Conservation (phyloP, 306 rosid genomes). For the apple (Malus domestica) region ASM211411v1 NC_041789.1:13786501-13787000, state of each 20-base stretch:
- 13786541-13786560: no score
- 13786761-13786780: background rate
- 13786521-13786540: no score
- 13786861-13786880: slow-evolving; percentile 19
- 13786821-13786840: slow-evolving; percentile 56
- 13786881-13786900: slow-evolving; percentile 16
- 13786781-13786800: slow-evolving; percentile 41
- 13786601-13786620: no score
- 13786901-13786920: slow-evolving; percentile 2
- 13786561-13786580: no score
- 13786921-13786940: background rate
- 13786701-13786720: slow-evolving; percentile 52
- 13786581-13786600: no score
- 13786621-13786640: background rate
- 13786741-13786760: background rate
- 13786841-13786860: slow-evolving; percentile 16
- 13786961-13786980: background rate
- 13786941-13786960: slow-evolving; percentile 1
- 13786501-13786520: no score
- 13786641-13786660: background rate
- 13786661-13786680: background rate
- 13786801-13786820: slow-evolving; percentile 1
- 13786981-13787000: background rate
- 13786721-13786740: slow-evolving; percentile 43
- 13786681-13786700: slow-evolving; percentile 14